Evolutionary conservation across 805 yeast species (phyloP), one percentile per base, ranked within the genome.

Genomic region (Priceomyces carsonii): DNA sequence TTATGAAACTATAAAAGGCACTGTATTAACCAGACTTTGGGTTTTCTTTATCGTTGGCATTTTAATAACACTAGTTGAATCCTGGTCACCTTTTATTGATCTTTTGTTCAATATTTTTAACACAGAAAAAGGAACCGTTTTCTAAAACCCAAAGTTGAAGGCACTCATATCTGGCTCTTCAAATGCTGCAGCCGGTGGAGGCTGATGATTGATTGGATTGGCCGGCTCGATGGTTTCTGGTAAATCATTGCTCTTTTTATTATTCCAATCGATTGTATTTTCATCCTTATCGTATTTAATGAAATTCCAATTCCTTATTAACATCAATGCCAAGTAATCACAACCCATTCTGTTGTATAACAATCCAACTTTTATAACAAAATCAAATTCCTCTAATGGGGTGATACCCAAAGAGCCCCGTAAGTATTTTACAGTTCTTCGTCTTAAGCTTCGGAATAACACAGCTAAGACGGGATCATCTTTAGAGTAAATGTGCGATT

Each of bases 321-420:
- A 55, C 33, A 78, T 71, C 16, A 85, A 52, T 0, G 89, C 80
- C 26, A 91, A 57, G 40, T 80, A 76, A 49, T 90, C 95, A 61
- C 98, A 90, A 0, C 98, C 98, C 96, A 90, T 87, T 38, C 95
- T 69, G 10, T 78, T 71, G 50, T 88, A 85, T 42, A 88, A 82
- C 23, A 73, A 64, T 6, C 85, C 71, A 6, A 82, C 82, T 43
- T 80, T 76, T 8, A 76, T 50, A 10, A 89, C 72, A 49, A 82
- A 80, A 4, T 71, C 65, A 37, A 75, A 77, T 49, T 91, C 97
- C 26, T 59, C 59, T 3, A 42, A 39, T 1, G 69, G 61, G 18
- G 59, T 60, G 7, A 77, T 57, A 6, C 69, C 65, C 4, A 69
- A 47, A 0, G 81, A 68, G 2, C 81, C 84, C 37, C 67, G 53